Evolutionary conservation across 202 grass and related monocot species (phyloP).

Genomic region (Cymbopogon flexuosus): DNA sequence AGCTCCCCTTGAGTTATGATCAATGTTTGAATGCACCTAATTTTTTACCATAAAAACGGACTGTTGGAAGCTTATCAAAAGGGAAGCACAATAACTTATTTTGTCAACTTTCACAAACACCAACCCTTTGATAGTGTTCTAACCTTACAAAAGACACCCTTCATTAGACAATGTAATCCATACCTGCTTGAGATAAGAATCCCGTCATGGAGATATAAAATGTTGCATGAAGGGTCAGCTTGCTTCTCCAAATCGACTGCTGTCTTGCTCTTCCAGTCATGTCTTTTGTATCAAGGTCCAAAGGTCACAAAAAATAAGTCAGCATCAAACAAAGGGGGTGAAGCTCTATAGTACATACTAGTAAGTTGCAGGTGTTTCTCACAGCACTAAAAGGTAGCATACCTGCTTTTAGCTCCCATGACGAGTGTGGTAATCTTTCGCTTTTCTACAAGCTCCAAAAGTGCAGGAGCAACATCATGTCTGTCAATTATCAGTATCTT

Average conservation of each 20-base stretch:
- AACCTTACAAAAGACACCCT: neutral
- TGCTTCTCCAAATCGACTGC: conserved; percentile 14
- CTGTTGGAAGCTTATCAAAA: neutral
- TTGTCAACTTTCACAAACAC: neutral
- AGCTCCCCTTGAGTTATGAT: neutral
- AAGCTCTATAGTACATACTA: neutral
- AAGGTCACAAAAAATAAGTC: neutral
- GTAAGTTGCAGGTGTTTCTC: too few relatives aligned
- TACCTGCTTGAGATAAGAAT: conserved; percentile 25
- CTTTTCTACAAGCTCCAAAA: conserved; percentile 15
- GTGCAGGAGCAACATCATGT: neutral
- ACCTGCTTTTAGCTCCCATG: conserved; percentile 22
- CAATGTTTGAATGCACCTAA: neutral
- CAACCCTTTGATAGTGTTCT: neutral
- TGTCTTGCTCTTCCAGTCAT: conserved; percentile 23
- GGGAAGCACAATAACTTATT: neutral
- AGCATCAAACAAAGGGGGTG: neutral
- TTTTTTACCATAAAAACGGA: too few relatives aligned
- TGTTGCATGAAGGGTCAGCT: conserved; percentile 26
- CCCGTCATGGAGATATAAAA: conserved; percentile 7
- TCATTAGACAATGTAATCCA: neutral
- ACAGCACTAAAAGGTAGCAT: neutral
- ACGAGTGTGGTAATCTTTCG: conserved; percentile 28
- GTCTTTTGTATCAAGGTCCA: conserved; percentile 15
- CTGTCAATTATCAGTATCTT: neutral